Percentiles rank a stretch among this genome's conserved stretches.
Evolutionary conservation across 1,139 yeast genomes (phyloP).

Genomic region (Trichomonascaceae sp.): DNA sequence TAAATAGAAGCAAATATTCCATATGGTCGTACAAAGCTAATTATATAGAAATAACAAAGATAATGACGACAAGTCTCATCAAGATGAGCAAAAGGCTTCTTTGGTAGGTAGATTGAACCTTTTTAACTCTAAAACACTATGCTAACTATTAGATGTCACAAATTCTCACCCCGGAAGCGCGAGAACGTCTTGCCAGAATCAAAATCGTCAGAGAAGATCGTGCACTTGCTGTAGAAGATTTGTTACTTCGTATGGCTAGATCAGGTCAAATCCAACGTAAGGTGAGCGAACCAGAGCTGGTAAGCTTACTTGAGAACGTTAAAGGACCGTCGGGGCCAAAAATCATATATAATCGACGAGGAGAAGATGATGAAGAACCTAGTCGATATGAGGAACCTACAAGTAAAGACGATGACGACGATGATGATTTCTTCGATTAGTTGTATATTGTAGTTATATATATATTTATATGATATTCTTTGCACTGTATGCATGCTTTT

Average conservation of each 20-base stretch:
- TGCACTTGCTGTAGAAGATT: slow-evolving; percentile 83
- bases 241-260: slow-evolving; percentile 65
- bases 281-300: slow-evolving; percentile 72
- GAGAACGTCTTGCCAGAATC: slow-evolving; percentile 83
- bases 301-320: slow-evolving; percentile 73
- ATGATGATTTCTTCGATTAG: slow-evolving; percentile 34
- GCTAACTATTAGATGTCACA: slow-evolving; percentile 47
- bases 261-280: slow-evolving; percentile 73
- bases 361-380: slow-evolving; percentile 18
- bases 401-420: slow-evolving; percentile 24
- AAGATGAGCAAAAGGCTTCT: slow-evolving; percentile 33
- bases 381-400: slow-evolving; percentile 7
- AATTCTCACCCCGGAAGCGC: slow-evolving; percentile 70
- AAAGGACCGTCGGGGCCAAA: slow-evolving; percentile 28
- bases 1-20: not conserved
- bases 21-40: not conserved
- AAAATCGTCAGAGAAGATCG: slow-evolving; percentile 87
- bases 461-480: not conserved
- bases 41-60: not conserved
- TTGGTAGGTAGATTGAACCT: slow-evolving; percentile 23
- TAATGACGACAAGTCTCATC: slow-evolving; percentile 9
- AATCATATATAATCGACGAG: slow-evolving; percentile 41
- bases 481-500: too few species aligned
- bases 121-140: not conserved
- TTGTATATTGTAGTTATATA: not conserved